A percentile compares a stretch with the other conserved stretches of the same genome.
Evolutionary conservation across 1,284 basidiomycete species (phyloP).

Genomic region (Golubevia sp.): DNA sequence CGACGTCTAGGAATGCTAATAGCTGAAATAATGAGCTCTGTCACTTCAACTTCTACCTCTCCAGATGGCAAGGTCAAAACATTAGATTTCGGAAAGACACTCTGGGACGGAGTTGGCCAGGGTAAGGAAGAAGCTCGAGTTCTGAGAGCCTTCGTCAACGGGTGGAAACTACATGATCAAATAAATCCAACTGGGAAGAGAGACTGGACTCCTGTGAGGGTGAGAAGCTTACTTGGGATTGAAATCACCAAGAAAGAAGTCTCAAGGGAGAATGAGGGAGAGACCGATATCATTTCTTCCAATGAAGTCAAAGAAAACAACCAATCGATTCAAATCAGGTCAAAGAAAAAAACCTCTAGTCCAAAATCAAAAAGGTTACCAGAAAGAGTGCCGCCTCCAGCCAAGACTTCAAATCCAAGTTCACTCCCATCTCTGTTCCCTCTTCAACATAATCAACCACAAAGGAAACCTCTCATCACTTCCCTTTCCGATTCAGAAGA

Average conservation of each 20-base stretch:
- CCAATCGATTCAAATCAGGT: too few species aligned
- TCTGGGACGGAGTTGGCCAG: slow-evolving; percentile 80
- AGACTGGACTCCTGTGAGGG: too few species aligned
- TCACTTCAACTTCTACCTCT: not conserved
- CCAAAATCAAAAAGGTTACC: too few species aligned
- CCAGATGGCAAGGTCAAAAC: slow-evolving; percentile 63
- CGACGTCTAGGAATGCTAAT: slow-evolving; percentile 91
- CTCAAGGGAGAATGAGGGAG: not conserved
- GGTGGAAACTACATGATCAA: slow-evolving; percentile 5
- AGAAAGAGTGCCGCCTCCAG: not conserved
- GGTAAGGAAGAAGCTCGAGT: slow-evolving; percentile 64
- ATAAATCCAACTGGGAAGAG: not conserved
- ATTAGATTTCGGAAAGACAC: slow-evolving; percentile 72
- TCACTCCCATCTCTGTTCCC: slow-evolving; percentile 12
- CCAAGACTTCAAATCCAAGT: not conserved
- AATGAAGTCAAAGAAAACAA: not conserved
- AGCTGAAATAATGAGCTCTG: slow-evolving; percentile 68
- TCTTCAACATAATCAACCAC: not conserved
- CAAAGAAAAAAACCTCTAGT: too few species aligned
- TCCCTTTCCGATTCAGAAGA: slow-evolving; percentile 15
- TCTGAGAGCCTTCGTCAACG: slow-evolving; percentile 27
- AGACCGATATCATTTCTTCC: not conserved
- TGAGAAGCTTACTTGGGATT: not conserved
- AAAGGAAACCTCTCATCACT: slow-evolving; percentile 21
- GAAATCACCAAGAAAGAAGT: not conserved